Evolutionary conservation across 352 stramenopile species (phyloP), one percentile per base, ranked within the genome.

Genomic region (Phytophthora hibernalis): DNA sequence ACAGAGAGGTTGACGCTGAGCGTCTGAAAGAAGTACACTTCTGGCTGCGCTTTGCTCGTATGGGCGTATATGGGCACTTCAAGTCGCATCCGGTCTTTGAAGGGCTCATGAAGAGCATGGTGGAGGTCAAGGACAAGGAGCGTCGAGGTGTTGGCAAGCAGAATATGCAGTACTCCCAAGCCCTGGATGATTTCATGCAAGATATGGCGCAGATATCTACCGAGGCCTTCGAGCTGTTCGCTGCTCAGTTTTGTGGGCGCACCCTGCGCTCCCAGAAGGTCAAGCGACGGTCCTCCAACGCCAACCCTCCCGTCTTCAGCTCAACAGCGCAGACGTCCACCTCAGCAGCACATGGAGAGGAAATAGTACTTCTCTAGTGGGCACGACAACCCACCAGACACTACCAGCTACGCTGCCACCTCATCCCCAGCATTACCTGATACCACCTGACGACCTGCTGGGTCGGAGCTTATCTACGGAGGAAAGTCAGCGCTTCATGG

Each of bases 81-180:
- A 79, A 82, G 16, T 83, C 80, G 16, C 85, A 90, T 48, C 73
- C 75, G 2, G 85, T 95, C 2, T 90, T 95, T 44, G 87, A 92
- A 76, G 85, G 82, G 16, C 67, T 95, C 1, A 77, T 93, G 26
- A 82, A 83, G 53, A 92, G 83, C 62, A 92, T 95, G 82, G 78
- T 93, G 37, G 84, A 93, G 54, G 65, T 91, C 7, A 95, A 95
- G 55, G 87, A 95, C 66, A 91, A 92, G 55, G 80, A 90, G 54
- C 84, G 80, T 2, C 84, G 87, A 42, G 87, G 87, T 16, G 87
- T 92, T 11, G 87, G 87, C 22, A 95, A 92, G 67, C 87, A 95
- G 43, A 95, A 95, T 57, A 95, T 93, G 87, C 77, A 89, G 66
- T 95, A 95, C 62, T 78, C 87, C 1, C 72, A 70, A 53, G 64